Evolutionary conservation across 2,329 filamentous ascomycete genomes (phyloP).

Genomic region (Diplodia seriata): DNA sequence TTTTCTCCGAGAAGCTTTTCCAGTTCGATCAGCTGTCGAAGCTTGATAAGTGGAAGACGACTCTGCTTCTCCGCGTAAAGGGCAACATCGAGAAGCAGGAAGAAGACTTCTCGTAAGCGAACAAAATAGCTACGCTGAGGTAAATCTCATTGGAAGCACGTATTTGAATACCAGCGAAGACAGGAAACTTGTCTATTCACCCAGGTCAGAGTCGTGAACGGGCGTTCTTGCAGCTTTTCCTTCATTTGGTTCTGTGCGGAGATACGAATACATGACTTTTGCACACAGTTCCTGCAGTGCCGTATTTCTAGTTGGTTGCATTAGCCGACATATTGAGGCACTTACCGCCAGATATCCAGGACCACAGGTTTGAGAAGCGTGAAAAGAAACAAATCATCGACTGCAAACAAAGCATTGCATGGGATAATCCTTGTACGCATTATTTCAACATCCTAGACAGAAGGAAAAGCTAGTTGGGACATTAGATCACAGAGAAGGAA

Average conservation of each 20-base stretch:
- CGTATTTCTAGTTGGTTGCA: neutral
- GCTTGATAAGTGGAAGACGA: constrained; percentile 97
- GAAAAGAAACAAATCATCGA: too few relatives aligned
- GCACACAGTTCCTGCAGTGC: neutral
- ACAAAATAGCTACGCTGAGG: neutral
- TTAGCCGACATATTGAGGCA: neutral
- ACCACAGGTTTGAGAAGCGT: neutral
- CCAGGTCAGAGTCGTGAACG: constrained; percentile 1
- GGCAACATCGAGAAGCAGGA: constrained; percentile 75
- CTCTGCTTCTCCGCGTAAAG: constrained; percentile 82
- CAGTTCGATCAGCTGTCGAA: constrained; percentile 92
- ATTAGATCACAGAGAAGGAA: too few relatives aligned
- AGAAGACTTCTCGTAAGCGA: constrained; percentile 69
- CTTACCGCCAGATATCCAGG: neutral
- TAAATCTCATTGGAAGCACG: neutral
- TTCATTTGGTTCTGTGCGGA: neutral
- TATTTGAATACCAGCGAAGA: constrained; percentile 25
- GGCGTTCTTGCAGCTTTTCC: constrained; percentile 15
- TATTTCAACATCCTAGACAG: too few relatives aligned
- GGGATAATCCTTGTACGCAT: too few relatives aligned
- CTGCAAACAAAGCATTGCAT: too few relatives aligned
- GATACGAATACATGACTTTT: constrained; percentile 24
- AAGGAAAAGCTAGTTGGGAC: too few relatives aligned
- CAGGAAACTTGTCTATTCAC: constrained; percentile 17
- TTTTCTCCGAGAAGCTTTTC: constrained; percentile 81